A percentile compares a stretch with the other conserved stretches of the same genome.
These are phyloP conservation scores for Mikania micrantha DNA, from an alignment of 129 eudicot genomes.

Conservation along the genomic window DNA sequence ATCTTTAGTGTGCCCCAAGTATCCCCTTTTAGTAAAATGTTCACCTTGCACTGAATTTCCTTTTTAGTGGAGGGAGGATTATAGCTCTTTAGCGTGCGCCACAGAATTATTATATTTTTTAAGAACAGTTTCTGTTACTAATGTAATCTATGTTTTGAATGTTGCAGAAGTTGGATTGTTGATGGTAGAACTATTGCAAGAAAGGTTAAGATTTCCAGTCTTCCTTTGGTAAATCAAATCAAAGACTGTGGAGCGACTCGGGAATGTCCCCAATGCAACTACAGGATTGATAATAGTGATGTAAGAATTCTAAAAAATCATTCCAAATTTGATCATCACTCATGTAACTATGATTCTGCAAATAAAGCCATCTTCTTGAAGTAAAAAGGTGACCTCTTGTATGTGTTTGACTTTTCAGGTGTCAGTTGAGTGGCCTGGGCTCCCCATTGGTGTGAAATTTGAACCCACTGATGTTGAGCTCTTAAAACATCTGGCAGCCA, in stretches of 20 bases:
- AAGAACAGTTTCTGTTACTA: not conserved
- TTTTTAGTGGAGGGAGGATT: not conserved
- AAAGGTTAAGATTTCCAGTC: conserved; percentile 61
- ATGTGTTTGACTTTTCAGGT: conserved; percentile 38
- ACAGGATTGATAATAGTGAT: conserved; percentile 62
- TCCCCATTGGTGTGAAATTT: conserved; percentile 85
- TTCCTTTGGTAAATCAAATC: conserved; percentile 42
- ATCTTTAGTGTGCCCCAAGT: not conserved
- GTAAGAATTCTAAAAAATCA: conserved; percentile 40
- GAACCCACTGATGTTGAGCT: conserved; percentile 85
- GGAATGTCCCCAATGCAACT: conserved; percentile 76
- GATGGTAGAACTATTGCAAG: conserved; percentile 56
- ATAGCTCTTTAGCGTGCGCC: not conserved
- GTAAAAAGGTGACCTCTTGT: not conserved
- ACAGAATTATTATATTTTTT: not conserved
- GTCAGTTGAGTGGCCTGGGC: conserved; percentile 75
- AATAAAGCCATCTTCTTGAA: not conserved
- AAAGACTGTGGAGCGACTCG: conserved; percentile 68
- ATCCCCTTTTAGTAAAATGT: not conserved
- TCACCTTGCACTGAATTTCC: not conserved
- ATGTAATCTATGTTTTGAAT: not conserved
- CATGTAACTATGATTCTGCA: not conserved
- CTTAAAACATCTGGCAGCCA: conserved; percentile 72
- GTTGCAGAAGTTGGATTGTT: conserved; percentile 73
- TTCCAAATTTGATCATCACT: not conserved